Conservation (phyloP, 345 rosid species). For the Aegle marmelos region DNA sequence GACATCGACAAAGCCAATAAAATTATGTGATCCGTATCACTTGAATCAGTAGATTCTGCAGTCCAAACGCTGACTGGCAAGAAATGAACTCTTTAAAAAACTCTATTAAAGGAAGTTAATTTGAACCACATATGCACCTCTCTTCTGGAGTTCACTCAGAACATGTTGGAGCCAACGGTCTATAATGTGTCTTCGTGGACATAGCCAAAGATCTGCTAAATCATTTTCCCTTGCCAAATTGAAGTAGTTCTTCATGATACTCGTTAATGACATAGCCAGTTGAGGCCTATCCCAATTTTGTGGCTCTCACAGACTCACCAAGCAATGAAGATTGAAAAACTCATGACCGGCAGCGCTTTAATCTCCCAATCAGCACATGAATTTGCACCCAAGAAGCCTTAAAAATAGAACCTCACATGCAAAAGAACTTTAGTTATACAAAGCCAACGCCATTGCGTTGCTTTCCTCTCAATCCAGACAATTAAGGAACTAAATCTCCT, state of each 20-base stretch:
- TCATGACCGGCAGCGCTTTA: background rate
- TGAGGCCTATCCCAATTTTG: background rate
- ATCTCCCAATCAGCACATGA: background rate
- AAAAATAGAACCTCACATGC: background rate
- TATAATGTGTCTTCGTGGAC: background rate
- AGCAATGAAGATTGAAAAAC: background rate
- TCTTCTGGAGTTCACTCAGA: background rate
- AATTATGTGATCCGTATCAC: background rate
- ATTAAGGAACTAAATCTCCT: constrained; percentile 1
- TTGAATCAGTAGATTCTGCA: background rate
- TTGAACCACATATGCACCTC: background rate
- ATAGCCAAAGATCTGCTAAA: background rate
- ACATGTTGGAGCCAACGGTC: background rate
- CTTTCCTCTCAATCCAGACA: background rate
- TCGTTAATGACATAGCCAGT: no score
- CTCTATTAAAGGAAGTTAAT: background rate
- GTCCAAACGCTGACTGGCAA: background rate
- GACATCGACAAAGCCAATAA: background rate
- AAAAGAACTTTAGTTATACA: background rate
- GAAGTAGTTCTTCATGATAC: no score
- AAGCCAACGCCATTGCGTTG: background rate
- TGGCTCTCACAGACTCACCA: background rate
- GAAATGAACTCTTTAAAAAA: background rate
- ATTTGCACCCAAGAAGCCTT: constrained; percentile 3
- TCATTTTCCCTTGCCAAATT: background rate